Percentiles rank a stretch among this genome's conserved stretches.
Evolutionary conservation across 2,329 filamentous ascomycete species (phyloP).

Genomic region (Pseudogymnoascus sp.): DNA sequence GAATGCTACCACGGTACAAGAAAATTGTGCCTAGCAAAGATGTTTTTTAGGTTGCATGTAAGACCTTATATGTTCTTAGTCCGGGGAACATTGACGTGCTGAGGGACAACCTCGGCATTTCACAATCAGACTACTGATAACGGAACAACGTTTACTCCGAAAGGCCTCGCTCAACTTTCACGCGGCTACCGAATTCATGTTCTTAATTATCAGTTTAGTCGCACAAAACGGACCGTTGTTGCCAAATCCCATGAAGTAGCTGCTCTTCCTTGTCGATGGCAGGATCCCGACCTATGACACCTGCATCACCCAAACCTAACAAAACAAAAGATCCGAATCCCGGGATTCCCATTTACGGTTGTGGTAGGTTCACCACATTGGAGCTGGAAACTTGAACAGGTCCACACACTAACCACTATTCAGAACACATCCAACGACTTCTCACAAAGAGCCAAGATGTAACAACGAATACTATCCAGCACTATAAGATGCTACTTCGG

Average conservation of each 20-base stretch:
- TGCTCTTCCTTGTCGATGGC: slow-evolving; percentile 18
- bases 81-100: background rate
- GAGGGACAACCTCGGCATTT: background rate
- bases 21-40: background rate
- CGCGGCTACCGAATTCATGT: slow-evolving; percentile 5
- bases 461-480: slow-evolving; percentile 58
- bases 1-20: background rate
- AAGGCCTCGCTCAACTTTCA: slow-evolving; percentile 7
- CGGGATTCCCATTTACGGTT: slow-evolving; percentile 54
- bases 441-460: slow-evolving; percentile 53
- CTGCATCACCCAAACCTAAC: slow-evolving; percentile 24
- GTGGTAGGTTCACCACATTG: slow-evolving; percentile 41
- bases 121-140: background rate
- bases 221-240: slow-evolving; percentile 4
- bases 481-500: slow-evolving; percentile 64
- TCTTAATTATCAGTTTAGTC: slow-evolving; percentile 8
- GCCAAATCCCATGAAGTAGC: slow-evolving; percentile 5
- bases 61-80: background rate
- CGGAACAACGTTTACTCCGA: slow-evolving; percentile 5
- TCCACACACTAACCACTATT: slow-evolving; percentile 23
- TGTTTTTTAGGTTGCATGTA: background rate
- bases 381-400: slow-evolving; percentile 6
- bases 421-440: slow-evolving; percentile 66
- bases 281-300: slow-evolving; percentile 24
- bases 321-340: slow-evolving; percentile 52